Percentiles rank a stretch among this genome's conserved stretches.
Conservation (phyloP, 163 green algal genomes). For the Scenedesmus sp. region DNA sequence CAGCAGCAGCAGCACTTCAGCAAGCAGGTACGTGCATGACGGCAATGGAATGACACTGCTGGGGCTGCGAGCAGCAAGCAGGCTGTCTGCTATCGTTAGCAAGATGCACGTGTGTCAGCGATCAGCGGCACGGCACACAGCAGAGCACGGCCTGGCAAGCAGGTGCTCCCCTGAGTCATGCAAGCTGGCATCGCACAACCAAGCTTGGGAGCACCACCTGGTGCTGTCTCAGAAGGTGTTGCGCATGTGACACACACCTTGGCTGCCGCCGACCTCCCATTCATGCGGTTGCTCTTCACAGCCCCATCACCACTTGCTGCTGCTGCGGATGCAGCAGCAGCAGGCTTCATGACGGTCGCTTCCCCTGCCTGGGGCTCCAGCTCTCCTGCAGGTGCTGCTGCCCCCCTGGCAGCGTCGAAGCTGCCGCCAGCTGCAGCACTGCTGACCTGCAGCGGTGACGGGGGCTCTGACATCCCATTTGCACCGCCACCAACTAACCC, state of each 20-base stretch:
- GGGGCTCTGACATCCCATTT: background rate
- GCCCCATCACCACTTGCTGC: background rate
- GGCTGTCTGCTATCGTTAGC: too few species aligned
- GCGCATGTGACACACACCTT: background rate
- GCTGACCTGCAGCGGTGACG: background rate
- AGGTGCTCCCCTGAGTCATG: too few species aligned
- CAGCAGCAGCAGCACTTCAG: background rate
- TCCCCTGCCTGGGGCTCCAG: background rate
- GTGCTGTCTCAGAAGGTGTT: too few species aligned
- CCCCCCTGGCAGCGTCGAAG: background rate
- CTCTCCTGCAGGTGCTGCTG: slow-evolving; percentile 8
- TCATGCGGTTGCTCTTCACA: background rate
- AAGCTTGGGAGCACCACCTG: too few species aligned
- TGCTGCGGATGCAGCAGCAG: background rate
- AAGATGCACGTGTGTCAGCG: too few species aligned
- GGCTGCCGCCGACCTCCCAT: background rate
- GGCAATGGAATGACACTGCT: too few species aligned
- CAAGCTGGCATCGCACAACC: too few species aligned
- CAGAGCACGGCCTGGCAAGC: too few species aligned
- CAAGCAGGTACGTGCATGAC: too few species aligned
- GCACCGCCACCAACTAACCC: background rate
- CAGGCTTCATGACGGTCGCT: background rate
- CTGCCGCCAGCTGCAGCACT: background rate
- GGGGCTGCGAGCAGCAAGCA: too few species aligned
- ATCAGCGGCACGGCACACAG: too few species aligned